Evolutionary conservation across 352 stramenopile species (phyloP), one percentile per base, ranked within the genome.

Genomic region (Pythium brassicae): DNA sequence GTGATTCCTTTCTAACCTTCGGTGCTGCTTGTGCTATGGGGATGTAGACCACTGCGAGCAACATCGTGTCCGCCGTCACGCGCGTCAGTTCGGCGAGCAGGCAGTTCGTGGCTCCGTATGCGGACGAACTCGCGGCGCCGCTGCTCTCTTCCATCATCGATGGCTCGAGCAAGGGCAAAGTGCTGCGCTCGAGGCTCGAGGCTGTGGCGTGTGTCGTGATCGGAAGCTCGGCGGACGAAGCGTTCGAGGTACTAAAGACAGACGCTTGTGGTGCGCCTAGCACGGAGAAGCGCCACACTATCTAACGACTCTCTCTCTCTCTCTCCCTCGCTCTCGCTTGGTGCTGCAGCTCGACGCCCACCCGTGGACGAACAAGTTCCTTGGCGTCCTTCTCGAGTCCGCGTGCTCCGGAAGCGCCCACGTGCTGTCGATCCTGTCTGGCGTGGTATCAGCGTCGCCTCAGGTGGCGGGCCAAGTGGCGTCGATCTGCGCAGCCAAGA

Each of bases 21-120:
- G n/a, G n/a, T 43, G 34, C 34, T 53, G 37, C 37, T 52, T 39
- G 15, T 42, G 12, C 26, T 39, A 26, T 59, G 14, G 12, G 17
- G 25, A 7, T 47, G 32, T 23, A 80, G 72, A 40, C 59, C 15
- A 61, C 78, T 20, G 65, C 69, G 3, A 82, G 72, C 22, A 67
- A 76, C 12, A 86, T 92, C 29, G 59, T 89, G 3, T 68, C 65
- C 7, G 75, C 72, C 20, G 72, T 87, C 35, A 82, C 71, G 35
- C 71, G 76, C 27, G 53, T 84, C 34, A 74, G 74, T 44, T 66
- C 62, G 27, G 72, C 72, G 1, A 83, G 74, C 59, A 60, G 61
- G 3, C 27, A 62, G 23, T 69, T 73, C 17, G 66, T 87, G 37
- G 58, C 69, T 4, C 64, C 66, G 9, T 55, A 74, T 14, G 74